Evolutionary conservation across 805 yeast species (phyloP).

Genomic region (Scheffersomyces spartinae): DNA sequence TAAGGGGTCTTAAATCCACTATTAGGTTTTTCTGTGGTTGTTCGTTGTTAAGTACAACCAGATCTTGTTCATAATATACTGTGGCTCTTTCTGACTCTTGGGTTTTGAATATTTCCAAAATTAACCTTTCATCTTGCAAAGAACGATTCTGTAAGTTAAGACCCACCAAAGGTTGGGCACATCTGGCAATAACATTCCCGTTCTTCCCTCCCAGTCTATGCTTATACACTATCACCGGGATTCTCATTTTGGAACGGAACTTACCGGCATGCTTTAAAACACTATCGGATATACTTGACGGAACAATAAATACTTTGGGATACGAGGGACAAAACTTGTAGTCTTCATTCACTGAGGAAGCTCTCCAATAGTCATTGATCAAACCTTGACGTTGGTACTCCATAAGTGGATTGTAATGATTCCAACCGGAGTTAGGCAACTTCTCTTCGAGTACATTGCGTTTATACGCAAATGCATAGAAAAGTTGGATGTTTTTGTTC

Average conservation of each 20-base stretch:
- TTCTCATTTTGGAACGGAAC: slow-evolving; percentile 73
- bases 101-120: slow-evolving; percentile 60
- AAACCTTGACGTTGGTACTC: slow-evolving; percentile 72
- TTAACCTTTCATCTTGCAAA: slow-evolving; percentile 79
- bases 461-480: slow-evolving; percentile 75
- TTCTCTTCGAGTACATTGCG: slow-evolving; percentile 62
- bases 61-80: not conserved
- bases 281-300: slow-evolving; percentile 68
- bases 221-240: slow-evolving; percentile 74
- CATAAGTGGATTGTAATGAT: slow-evolving; percentile 41
- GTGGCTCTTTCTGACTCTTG: slow-evolving; percentile 20
- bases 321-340: slow-evolving; percentile 67
- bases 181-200: slow-evolving; percentile 72
- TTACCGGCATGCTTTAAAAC: slow-evolving; percentile 75
- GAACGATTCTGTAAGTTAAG: slow-evolving; percentile 70
- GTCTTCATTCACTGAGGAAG: slow-evolving; percentile 49
- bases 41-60: slow-evolving; percentile 3
- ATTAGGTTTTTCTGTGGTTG: slow-evolving; percentile 47
- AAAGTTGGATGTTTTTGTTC: slow-evolving; percentile 27
- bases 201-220: slow-evolving; percentile 43
- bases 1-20: slow-evolving; percentile 84
- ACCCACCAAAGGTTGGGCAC: slow-evolving; percentile 91
- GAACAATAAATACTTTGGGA: slow-evolving; percentile 60
- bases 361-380: slow-evolving; percentile 47
- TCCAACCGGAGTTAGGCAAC: slow-evolving; percentile 52